Conservation (phyloP, 768 basidiomycete species). For the Termitomyces sp. region DNA sequence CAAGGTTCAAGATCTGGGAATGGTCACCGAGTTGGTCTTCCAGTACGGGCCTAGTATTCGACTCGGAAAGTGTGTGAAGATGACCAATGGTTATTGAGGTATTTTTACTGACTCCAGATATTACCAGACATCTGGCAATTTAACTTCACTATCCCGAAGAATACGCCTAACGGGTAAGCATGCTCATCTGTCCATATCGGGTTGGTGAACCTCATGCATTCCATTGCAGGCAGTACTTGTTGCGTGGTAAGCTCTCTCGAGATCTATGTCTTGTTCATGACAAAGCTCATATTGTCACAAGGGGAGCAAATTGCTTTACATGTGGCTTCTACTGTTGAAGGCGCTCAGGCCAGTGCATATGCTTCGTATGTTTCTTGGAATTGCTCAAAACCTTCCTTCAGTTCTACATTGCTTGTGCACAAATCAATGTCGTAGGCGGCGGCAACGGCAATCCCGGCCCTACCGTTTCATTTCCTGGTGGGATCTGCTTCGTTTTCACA, state of each 20-base stretch:
- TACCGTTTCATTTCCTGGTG: constrained; percentile 28
- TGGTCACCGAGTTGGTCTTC: constrained; percentile 25
- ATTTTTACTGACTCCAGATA: background rate
- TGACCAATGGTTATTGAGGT: background rate
- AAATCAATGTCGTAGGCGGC: constrained; percentile 28
- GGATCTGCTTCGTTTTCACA: background rate
- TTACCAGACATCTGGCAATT: constrained; percentile 23
- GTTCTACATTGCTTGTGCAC: constrained; percentile 33
- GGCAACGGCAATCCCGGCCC: constrained; percentile 25
- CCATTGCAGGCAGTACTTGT: constrained; percentile 20
- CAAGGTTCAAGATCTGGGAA: constrained; percentile 38
- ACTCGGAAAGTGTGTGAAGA: constrained; percentile 20
- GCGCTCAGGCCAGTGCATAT: constrained; percentile 21
- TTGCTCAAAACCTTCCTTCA: constrained; percentile 6
- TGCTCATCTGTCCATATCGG: background rate
- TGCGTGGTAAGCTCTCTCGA: constrained; percentile 15
- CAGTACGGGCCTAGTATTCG: constrained; percentile 24
- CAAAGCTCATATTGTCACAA: background rate
- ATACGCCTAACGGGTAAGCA: constrained; percentile 24
- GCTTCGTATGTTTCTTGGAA: background rate
- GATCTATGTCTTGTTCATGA: background rate
- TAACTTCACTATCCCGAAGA: constrained; percentile 28
- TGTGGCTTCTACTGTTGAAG: constrained; percentile 19
- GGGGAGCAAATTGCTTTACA: constrained; percentile 33
- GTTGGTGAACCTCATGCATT: background rate